Percentiles rank a stretch among this genome's conserved stretches.
phyloP scores from a whole-genome alignment of 176 grass and related monocot genomes.

The Paspalum vaginatum region DNA sequence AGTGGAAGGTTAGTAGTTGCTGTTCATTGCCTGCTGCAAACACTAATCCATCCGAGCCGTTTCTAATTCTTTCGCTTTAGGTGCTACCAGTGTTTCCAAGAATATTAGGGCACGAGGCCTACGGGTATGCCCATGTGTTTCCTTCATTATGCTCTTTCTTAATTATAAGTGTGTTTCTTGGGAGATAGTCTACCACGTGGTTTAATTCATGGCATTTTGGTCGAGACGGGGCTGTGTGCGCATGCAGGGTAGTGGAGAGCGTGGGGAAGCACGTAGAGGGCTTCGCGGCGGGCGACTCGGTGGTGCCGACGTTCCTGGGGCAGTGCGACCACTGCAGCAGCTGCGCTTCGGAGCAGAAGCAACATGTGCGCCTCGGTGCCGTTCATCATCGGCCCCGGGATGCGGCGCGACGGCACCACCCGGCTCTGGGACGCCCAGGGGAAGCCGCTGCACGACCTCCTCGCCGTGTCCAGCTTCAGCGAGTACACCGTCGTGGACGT shows the following conservation, averaged over 20 bases:
- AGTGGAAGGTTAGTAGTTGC: neutral
- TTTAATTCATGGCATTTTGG: too few relatives aligned
- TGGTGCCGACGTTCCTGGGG: conserved; percentile 65
- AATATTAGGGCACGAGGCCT: conserved; percentile 75
- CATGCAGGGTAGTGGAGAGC: conserved; percentile 75
- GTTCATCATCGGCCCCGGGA: conserved; percentile 34
- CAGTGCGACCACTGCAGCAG: conserved; percentile 59
- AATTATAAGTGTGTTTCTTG: too few relatives aligned
- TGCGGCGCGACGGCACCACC: conserved; percentile 71
- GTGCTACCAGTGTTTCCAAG: conserved; percentile 43
- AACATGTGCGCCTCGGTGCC: conserved; percentile 60
- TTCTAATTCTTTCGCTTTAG: neutral
- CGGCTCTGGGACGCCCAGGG: conserved; percentile 61
- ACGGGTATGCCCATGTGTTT: conserved; percentile 50
- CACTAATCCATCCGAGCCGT: neutral
- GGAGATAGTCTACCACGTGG: too few relatives aligned
- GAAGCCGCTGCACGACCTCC: conserved; percentile 46
- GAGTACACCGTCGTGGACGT: conserved; percentile 86
- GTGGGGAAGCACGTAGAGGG: conserved; percentile 62
- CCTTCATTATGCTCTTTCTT: too few relatives aligned
- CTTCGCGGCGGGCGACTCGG: conserved; percentile 57
- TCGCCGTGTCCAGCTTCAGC: conserved; percentile 72
- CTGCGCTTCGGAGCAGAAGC: conserved; percentile 44
- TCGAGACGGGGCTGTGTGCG: too few relatives aligned
- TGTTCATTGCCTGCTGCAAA: neutral